Percentiles rank a stretch among this genome's conserved stretches.
Evolutionary conservation across 208 protist species (phyloP).

Genomic region (Porcisia hertigi): DNA sequence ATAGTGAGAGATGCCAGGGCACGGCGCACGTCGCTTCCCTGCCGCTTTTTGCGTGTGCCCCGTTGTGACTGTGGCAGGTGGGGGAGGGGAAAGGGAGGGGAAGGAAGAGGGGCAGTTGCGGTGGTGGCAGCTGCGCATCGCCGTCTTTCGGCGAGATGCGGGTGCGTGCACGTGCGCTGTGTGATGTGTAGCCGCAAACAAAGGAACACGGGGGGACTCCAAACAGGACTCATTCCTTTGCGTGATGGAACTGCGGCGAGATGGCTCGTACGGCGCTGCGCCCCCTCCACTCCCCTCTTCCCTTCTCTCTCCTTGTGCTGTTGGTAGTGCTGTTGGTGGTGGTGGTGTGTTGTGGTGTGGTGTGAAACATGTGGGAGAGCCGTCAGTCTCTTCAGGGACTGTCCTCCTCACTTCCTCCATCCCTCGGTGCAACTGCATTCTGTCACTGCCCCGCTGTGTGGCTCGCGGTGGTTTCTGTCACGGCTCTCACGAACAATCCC

Average conservation of each 20-base stretch:
- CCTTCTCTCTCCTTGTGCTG: not conserved
- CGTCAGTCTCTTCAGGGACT: no score
- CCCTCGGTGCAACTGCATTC: no score
- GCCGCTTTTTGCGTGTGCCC: not conserved
- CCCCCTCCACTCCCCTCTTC: not conserved
- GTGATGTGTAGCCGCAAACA: no score
- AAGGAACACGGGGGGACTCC: no score
- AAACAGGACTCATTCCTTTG: no score
- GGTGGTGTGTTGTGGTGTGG: not conserved
- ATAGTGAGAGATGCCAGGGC: not conserved
- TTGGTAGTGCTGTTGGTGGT: not conserved
- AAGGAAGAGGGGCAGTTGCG: not conserved
- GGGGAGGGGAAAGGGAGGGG: no score
- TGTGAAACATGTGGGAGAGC: not conserved
- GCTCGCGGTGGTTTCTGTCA: no score
- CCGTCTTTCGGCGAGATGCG: not conserved
- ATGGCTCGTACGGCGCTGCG: conserved; percentile 2
- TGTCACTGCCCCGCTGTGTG: no score
- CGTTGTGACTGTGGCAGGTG: not conserved
- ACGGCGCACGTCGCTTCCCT: not conserved
- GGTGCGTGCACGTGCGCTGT: no score
- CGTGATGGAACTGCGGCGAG: no score
- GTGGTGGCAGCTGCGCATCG: not conserved
- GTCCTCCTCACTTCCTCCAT: no score
- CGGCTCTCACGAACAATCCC: no score